phyloP scores from a whole-genome alignment of 257 asterid species.

The Scutellaria minor region DNA sequence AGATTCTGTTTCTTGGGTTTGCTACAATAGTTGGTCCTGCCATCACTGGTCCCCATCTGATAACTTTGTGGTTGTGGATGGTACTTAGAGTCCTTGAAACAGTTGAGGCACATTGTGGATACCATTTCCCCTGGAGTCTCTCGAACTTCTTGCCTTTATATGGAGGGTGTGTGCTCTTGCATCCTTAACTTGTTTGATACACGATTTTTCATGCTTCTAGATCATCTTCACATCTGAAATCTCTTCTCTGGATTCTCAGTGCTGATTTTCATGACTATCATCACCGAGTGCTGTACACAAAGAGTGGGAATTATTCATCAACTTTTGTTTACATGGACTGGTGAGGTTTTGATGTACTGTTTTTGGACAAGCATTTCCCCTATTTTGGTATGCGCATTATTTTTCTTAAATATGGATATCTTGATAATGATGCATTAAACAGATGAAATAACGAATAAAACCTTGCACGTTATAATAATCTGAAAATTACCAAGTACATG shows the following conservation, averaged over 20 bases:
- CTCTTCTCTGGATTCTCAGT: constrained; percentile 51
- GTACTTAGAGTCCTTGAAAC: constrained; percentile 95
- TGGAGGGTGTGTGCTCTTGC: constrained; percentile 76
- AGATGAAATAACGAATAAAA: constrained; percentile 15
- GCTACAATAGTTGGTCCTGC: constrained; percentile 98
- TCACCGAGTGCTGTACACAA: constrained; percentile 94
- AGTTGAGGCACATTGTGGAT: constrained; percentile 98
- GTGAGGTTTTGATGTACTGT: constrained; percentile 51
- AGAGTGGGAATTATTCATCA: constrained; percentile 95
- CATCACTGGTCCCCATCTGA: constrained; percentile 95
- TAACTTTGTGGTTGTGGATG: constrained; percentile 98
- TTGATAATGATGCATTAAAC: constrained; percentile 3
- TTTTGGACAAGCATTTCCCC: constrained; percentile 4
- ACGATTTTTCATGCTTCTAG: constrained; percentile 20
- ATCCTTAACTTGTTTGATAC: constrained; percentile 1
- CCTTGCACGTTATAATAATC: background rate
- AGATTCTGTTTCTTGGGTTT: constrained; percentile 94
- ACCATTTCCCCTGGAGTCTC: constrained; percentile 95
- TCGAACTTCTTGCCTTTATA: constrained; percentile 93
- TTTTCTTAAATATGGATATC: background rate
- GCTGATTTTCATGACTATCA: constrained; percentile 99
- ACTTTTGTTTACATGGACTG: constrained; percentile 98
- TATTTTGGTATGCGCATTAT: background rate
- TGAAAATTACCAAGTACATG: background rate
- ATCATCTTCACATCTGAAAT: constrained; percentile 35